A percentile compares a stretch with the other conserved stretches of the same genome.
Conservation (phyloP, 2,329 filamentous ascomycete species). For the Cercospora zeae-maydis region DNA sequence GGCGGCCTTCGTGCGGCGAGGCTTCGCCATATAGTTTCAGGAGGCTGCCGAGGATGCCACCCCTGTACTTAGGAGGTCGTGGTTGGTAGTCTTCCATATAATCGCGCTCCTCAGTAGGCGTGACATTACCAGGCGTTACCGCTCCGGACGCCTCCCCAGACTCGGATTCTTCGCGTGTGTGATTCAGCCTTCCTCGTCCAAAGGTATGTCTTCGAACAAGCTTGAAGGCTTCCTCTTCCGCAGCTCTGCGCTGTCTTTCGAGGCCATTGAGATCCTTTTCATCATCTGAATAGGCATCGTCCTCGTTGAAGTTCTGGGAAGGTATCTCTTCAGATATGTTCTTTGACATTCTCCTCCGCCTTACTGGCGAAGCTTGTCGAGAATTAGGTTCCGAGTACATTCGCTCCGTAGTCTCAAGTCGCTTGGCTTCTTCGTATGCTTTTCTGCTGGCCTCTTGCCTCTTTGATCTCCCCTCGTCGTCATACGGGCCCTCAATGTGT, state of each 20-base stretch:
- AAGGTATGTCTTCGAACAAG: conserved; percentile 43
- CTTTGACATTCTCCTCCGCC: conserved; percentile 10
- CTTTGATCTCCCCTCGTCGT: conserved; percentile 22
- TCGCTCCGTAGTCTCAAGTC: conserved; percentile 32
- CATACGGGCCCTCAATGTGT: conserved; percentile 27
- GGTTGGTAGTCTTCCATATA: conserved; percentile 61
- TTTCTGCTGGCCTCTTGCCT: conserved; percentile 29
- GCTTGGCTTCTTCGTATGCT: conserved; percentile 37
- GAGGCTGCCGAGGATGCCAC: conserved; percentile 68
- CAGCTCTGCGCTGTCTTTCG: conserved; percentile 29
- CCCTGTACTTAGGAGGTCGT: conserved; percentile 64
- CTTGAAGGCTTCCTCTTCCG: conserved; percentile 43
- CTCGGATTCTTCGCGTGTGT: conserved; percentile 13
- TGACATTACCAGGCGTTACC: conserved; percentile 32
- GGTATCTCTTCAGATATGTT: conserved; percentile 30
- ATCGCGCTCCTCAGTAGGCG: conserved; percentile 47
- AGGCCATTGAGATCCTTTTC: conserved; percentile 16
- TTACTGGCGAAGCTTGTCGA: conserved; percentile 29
- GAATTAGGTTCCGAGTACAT: conserved; percentile 32
- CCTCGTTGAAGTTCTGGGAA: conserved; percentile 30
- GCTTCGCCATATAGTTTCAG: conserved; percentile 62
- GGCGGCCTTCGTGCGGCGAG: conserved; percentile 13
- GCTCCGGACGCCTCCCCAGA: conserved; percentile 42
- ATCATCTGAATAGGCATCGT: conserved; percentile 22
- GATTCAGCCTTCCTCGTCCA: conserved; percentile 15